Conservation (phyloP, 345 rosid species). For the Eutrema yunnanense region DNA sequence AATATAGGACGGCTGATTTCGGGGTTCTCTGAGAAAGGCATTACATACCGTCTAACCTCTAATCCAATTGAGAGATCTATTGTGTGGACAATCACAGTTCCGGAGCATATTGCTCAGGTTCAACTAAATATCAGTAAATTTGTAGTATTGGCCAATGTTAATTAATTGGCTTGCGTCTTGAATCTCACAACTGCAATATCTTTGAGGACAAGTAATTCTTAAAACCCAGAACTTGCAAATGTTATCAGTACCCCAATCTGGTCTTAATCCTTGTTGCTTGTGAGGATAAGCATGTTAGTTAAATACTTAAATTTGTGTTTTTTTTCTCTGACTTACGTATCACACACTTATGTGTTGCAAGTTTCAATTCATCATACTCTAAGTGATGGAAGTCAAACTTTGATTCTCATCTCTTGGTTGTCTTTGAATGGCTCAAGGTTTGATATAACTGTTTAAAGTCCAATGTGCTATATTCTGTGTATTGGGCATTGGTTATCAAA, state of each 20-base stretch:
- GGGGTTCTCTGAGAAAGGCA: conserved; percentile 68
- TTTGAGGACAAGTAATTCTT: background rate
- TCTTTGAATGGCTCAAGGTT: background rate
- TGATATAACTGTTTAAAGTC: background rate
- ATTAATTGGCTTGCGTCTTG: background rate
- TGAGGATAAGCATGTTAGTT: background rate
- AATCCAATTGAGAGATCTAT: conserved; percentile 78
- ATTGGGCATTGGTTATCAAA: background rate
- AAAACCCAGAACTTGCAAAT: background rate
- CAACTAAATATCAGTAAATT: background rate
- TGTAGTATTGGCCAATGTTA: background rate
- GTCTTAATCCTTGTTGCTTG: background rate
- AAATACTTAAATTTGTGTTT: background rate
- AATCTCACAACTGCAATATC: background rate
- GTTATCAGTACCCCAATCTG: background rate
- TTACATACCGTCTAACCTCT: conserved; percentile 44
- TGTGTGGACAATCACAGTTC: conserved; percentile 69
- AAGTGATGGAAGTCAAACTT: background rate
- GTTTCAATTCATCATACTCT: background rate
- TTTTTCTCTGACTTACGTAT: background rate
- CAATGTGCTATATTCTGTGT: background rate
- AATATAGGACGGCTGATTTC: conserved; percentile 54
- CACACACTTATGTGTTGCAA: background rate
- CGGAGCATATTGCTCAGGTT: conserved; percentile 66
- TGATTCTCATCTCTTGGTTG: background rate